phyloP scores from a whole-genome alignment of 164 flowering plant genomes.

The Buxus sempervirens region DNA sequence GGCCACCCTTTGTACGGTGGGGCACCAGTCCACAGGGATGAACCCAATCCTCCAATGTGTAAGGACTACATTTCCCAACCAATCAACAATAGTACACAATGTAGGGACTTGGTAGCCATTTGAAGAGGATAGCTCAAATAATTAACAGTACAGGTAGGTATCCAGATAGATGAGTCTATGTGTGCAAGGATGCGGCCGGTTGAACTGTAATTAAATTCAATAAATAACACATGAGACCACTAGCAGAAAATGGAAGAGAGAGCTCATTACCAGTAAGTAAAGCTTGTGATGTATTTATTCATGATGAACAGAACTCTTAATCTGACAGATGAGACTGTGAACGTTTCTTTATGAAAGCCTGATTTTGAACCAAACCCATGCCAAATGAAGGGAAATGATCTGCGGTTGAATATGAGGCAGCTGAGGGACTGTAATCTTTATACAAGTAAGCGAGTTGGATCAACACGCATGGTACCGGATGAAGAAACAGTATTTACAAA shows the following conservation, averaged over 20 bases:
- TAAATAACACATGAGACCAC: neutral
- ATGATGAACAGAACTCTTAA: slow-evolving; percentile 15
- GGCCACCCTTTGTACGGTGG: neutral
- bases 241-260: neutral
- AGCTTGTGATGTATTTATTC: slow-evolving; percentile 17
- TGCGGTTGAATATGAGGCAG: neutral
- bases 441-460: neutral
- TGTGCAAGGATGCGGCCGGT: too few species aligned
- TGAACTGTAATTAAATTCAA: neutral
- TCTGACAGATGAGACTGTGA: slow-evolving; percentile 1
- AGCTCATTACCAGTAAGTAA: too few species aligned
- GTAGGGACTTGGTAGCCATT: too few species aligned
- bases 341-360: neutral
- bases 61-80: neutral
- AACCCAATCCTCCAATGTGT: neutral
- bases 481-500: slow-evolving; percentile 6
- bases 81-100: too few species aligned
- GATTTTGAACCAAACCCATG: neutral
- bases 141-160: too few species aligned
- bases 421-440: neutral
- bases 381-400: neutral
- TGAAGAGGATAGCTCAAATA: too few species aligned
- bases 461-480: neutral
- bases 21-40: neutral
- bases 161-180: too few species aligned